These are phyloP conservation scores for Chaetomium sp. DNA, from an alignment of 2,329 filamentous ascomycete species.

Conservation along the genomic window DNA sequence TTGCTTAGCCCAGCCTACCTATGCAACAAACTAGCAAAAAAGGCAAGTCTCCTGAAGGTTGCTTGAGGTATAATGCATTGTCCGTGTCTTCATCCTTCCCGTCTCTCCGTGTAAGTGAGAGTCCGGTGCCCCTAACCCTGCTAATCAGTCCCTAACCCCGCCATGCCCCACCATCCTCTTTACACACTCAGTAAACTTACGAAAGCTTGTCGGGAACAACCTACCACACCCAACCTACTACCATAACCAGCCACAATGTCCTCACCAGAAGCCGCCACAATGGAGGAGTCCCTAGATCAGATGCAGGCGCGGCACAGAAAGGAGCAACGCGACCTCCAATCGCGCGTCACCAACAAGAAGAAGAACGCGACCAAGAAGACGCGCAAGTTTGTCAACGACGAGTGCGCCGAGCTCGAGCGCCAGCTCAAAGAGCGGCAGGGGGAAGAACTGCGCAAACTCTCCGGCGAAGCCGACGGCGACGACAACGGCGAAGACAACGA, in stretches of 20 bases:
- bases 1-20: background rate
- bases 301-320: slow-evolving; percentile 80
- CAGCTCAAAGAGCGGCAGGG: slow-evolving; percentile 67
- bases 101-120: background rate
- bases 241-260: background rate
- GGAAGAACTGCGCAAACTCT: slow-evolving; percentile 55
- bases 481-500: slow-evolving; percentile 21
- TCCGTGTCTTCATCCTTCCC: background rate
- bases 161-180: slow-evolving; percentile 19
- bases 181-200: no score
- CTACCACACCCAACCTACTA: background rate
- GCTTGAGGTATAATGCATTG: background rate
- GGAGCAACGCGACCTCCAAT: slow-evolving; percentile 84
- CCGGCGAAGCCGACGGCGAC: slow-evolving; percentile 33
- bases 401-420: slow-evolving; percentile 72
- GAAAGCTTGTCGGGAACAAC: background rate
- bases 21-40: background rate
- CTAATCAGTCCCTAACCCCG: slow-evolving; percentile 5
- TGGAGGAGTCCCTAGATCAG: slow-evolving; percentile 67
- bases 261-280: slow-evolving; percentile 10
- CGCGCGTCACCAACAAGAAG: slow-evolving; percentile 89
- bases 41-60: background rate
- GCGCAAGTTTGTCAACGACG: slow-evolving; percentile 71
- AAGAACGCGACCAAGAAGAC: slow-evolving; percentile 92
- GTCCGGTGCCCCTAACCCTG: slow-evolving; percentile 14